Evolutionary conservation across 2,329 filamentous ascomycete genomes (phyloP), one percentile per base, ranked within the genome.

Genomic region (Curvularia sp.): DNA sequence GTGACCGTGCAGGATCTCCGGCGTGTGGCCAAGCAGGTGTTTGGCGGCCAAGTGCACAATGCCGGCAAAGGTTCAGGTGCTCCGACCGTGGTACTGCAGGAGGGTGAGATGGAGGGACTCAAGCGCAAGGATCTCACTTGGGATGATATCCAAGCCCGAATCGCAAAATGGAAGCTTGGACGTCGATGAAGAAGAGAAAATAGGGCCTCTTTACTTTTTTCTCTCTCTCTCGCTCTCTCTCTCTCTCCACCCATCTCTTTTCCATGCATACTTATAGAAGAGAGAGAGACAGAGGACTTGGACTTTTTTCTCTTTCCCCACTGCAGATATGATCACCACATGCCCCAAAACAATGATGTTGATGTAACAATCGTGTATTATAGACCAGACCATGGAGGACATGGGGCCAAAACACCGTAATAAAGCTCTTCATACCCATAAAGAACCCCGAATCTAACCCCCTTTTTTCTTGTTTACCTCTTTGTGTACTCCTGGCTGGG

Each of bases 1-100:
- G 81, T 99, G 55, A 96, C 90, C 0, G 86, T 96, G 0, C 71
- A 85, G 9, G 95, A 99, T 76, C 80, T 99, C 64, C 84, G 92
- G 30, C 84, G 92, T 48, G 94, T 98, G 3, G 95, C 95, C 5
- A 83, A 82, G 66, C 81, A 87, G 66, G 89, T 99, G 8, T 87
- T 97, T 54, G 86, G 89, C 43, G 95, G 95, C 0, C 75, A 86
- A 64, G 89, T 96, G 3, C 73, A 85, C 61, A 98, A 97, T 75
- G 74, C 80, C 0, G 94, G 94, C 1, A 74, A 81, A 0, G 94
- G 95, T 3, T 95, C 88, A 62, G 95, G 95, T 13, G 89, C 92
- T 19, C 95, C 95, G 3, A 99, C 95, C 0, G 93, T 99, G 23
- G 94, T 99, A 43, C 74, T 99, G 70, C 94, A 98, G 81, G 94